These are phyloP conservation scores for Exophiala mesophila DNA, from an alignment of 2,329 filamentous ascomycete species.

Conservation along the genomic window DNA sequence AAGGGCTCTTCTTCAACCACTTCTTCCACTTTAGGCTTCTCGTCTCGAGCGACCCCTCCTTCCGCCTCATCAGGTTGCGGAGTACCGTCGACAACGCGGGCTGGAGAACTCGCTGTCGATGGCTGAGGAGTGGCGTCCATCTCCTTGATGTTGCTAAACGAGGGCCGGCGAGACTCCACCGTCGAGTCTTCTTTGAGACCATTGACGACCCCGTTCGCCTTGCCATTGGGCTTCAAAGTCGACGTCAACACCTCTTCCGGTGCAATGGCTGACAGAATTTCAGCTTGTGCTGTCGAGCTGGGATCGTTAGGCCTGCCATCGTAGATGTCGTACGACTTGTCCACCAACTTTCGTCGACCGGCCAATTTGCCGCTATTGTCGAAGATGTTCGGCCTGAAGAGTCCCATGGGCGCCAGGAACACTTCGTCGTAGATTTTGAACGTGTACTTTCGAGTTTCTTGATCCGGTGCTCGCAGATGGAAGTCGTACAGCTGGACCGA, in stretches of 20 bases:
- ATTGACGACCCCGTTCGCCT: slow-evolving; percentile 31
- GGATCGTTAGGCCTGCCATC: slow-evolving; percentile 91
- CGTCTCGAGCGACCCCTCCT: slow-evolving; percentile 11
- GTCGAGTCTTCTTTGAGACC: slow-evolving; percentile 48
- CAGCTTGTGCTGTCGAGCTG: slow-evolving; percentile 74
- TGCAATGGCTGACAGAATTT: slow-evolving; percentile 51
- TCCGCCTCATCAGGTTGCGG: slow-evolving; percentile 33
- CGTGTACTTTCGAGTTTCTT: slow-evolving; percentile 85
- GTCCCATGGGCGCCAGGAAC: slow-evolving; percentile 90
- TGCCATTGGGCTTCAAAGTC: slow-evolving; percentile 28
- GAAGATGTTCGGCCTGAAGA: slow-evolving; percentile 83
- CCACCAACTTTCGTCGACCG: slow-evolving; percentile 73
- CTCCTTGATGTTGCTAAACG: slow-evolving; percentile 60
- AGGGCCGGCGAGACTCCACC: slow-evolving; percentile 62
- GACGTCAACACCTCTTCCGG: slow-evolving; percentile 31
- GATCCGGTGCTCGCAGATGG: slow-evolving; percentile 79
- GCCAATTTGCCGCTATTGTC: slow-evolving; percentile 67
- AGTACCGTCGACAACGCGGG: slow-evolving; percentile 58
- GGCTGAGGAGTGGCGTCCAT: slow-evolving; percentile 69
- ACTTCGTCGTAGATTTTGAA: slow-evolving; percentile 98
- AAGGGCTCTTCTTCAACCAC: slow-evolving; percentile 33
- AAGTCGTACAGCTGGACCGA: slow-evolving; percentile 86
- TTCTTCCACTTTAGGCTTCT: slow-evolving; percentile 17
- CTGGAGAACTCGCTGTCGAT: slow-evolving; percentile 82
- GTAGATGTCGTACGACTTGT: slow-evolving; percentile 88